Percentiles rank a stretch among this genome's conserved stretches.
phyloP scores from a whole-genome alignment of 1,139 yeast genomes.

The Starmera stellimalicola region DNA sequence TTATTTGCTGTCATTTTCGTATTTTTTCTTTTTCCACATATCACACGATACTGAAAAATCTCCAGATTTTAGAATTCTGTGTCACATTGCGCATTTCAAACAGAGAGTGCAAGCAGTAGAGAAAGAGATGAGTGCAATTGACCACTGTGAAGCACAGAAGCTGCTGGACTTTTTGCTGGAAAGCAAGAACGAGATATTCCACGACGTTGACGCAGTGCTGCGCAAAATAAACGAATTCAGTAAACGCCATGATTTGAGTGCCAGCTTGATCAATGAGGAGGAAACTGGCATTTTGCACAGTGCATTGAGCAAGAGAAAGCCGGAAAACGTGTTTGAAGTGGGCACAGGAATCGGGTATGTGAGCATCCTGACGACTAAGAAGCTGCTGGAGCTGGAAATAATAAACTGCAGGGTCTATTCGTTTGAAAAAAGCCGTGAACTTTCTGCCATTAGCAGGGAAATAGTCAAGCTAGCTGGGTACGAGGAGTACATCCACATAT shows the following conservation, averaged over 20 bases:
- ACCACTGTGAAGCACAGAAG: background rate
- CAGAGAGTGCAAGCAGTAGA: too few species aligned
- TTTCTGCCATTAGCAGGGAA: conserved; percentile 17
- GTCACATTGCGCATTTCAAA: too few species aligned
- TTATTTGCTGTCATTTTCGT: too few species aligned
- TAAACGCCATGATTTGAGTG: background rate
- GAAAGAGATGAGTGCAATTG: too few species aligned
- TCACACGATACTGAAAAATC: too few species aligned
- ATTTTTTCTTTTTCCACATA: too few species aligned
- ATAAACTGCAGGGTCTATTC: conserved; percentile 23
- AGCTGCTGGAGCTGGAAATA: conserved; percentile 16
- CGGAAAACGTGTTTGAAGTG: conserved; percentile 31
- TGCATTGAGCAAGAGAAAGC: conserved; percentile 12
- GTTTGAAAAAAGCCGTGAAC: conserved; percentile 22
- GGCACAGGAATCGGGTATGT: conserved; percentile 39
- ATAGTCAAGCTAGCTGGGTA: conserved; percentile 24
- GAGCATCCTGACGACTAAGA: conserved; percentile 25
- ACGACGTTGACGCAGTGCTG: background rate
- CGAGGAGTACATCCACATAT: too few species aligned
- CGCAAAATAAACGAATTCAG: background rate
- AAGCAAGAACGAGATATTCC: background rate
- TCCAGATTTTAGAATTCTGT: too few species aligned
- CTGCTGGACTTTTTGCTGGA: background rate
- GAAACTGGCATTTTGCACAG: background rate
- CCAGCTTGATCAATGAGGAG: background rate